Evolutionary conservation across 116 monocot genomes (phyloP), one percentile per base, ranked within the genome.

Genomic region (Cymodocea nodosa): DNA sequence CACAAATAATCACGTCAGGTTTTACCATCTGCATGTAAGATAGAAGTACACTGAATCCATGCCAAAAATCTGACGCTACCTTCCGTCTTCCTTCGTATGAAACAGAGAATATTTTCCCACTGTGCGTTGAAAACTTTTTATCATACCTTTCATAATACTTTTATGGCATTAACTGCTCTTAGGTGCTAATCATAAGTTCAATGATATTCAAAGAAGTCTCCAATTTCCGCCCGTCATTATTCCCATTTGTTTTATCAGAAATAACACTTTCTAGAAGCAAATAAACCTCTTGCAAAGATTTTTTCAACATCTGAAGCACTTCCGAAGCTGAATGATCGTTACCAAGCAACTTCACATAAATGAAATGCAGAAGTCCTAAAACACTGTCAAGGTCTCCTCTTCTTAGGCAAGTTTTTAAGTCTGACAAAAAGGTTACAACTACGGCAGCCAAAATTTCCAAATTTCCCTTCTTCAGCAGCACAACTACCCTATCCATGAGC

Each of bases 401-500:
- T 30, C 78, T 69, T 30, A 87, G 36, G n/a, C 64, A 80, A 49
- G 60, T 52, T 34, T 72, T 63, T 40, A 80, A 17, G n/a, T 35
- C 36, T 12, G 60, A 70, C 50, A 80, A 18, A 15, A 91, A 51
- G 60, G 72, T 70, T 49, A 59, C 44, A 56, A 75, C 74, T 15
- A 80, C 74, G 24, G 82, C 79, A 54, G 78, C 84, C 66, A 80
- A 37, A 17, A 87, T 78, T 68, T 68, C 79, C 23, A 52, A 53
- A 61, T 64, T 78, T 68, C 87, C 92, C 57, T 92, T 87, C 67
- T 76, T 82, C 61, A 92, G 62, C 62, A 82, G 59, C 17, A 23
- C 35, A 36, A 79, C 72, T 51, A 78, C 60, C 70, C 64, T 76
- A 40, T 70, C 71, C 25, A 68, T 62, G 16, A 92, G 52, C 23